Conservation (phyloP, 345 rosid species). For the Nasturtium officinale region DNA sequence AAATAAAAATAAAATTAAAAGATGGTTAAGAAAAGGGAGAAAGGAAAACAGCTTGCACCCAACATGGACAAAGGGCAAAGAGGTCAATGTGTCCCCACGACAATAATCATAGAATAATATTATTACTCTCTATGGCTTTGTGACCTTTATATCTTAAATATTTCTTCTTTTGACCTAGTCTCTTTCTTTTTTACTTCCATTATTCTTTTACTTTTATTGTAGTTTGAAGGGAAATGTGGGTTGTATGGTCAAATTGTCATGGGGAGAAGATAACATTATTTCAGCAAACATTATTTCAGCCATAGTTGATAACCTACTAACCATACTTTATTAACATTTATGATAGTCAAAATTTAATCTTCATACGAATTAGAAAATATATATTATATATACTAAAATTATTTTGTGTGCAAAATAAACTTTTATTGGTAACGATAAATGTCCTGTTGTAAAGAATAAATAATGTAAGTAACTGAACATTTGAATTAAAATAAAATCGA, state of each 20-base stretch:
- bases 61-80: constrained; percentile 43
- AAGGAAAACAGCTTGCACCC: constrained; percentile 72
- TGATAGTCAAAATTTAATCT: background rate
- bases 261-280: too few relatives aligned
- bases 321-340: background rate
- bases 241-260: constrained; percentile 30
- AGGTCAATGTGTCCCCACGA: constrained; percentile 58
- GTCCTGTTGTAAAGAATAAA: background rate
- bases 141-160: constrained; percentile 38
- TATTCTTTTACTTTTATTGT: constrained; percentile 35
- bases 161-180: too few relatives aligned
- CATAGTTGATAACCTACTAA: constrained; percentile 5
- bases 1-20: background rate
- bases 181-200: constrained; percentile 29
- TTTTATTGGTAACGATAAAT: background rate
- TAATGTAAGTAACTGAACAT: background rate
- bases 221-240: background rate
- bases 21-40: background rate
- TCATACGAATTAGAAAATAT: background rate
- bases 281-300: constrained; percentile 13
- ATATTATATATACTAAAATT: background rate
- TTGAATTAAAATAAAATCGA: background rate
- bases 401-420: background rate
- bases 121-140: constrained; percentile 44
- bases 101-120: constrained; percentile 67